Base-by-base conservation (phyloP, 2,329 filamentous ascomycete species). In the Hypoxylon sp. region DNA sequence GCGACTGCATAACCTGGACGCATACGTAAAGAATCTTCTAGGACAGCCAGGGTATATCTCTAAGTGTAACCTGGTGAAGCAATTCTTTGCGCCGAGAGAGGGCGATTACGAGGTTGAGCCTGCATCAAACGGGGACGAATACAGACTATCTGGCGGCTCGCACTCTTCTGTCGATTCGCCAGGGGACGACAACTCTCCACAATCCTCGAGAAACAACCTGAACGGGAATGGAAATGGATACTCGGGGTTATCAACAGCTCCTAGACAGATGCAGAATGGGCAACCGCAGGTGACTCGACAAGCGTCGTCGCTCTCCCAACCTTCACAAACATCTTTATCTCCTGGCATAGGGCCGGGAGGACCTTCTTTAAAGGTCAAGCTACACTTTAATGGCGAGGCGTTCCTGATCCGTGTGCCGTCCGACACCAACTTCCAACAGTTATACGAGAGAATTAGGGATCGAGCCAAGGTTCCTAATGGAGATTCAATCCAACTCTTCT, bases 81-180 rank as follows among this genome's bases (percentile, higher is more conserved):
- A 94, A 71, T 92, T 99, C 78, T 98, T 99, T 75, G 90, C 90
- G 1, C 95, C 95, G 4, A 87, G 94, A 56, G 89, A 94, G 72
- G 93, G 93, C 32, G 95, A 99, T 76, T 97, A 95, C 74, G 94
- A 98, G 78, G 94, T 97, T 43, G 93, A 97, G 64, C 87, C 89
- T 0, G 88, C 81, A 8, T 77, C 81, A 8, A 81, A 84, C 48
- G 88, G 90, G 17, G 89, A 91, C 65, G 91, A 94, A 61, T 93
- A 93, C 72, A 85, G 92, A 55, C 80, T 93, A 22, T 95, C 92
- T 6, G 85, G 84, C 61, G 87, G 84, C 47, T 93, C 90, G 17
- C 87, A 88, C 59, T 92, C 90, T 1, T 89, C 88, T 0, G 83
- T 81, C 1, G 87, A 87, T 58, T 89, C 90, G 11, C 84, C 84